Evolutionary conservation across 2,329 filamentous ascomycete genomes (phyloP).

Genomic region (Trichophyton verrucosum): DNA sequence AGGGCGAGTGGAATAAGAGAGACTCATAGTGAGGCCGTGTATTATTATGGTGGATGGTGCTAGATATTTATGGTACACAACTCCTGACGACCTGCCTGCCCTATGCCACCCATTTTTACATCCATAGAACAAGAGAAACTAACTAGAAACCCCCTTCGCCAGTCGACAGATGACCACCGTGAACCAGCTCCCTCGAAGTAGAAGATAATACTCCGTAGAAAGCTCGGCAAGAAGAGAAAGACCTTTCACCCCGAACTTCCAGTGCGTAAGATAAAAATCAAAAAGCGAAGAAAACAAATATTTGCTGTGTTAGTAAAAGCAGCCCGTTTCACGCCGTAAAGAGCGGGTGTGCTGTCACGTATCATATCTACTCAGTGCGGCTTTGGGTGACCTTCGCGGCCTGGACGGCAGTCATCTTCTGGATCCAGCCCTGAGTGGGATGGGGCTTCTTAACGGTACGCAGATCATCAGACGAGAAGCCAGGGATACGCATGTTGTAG

Average conservation of each 20-base stretch:
- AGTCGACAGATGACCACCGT: not conserved
- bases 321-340: not conserved
- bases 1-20: no score
- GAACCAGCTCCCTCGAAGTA: not conserved
- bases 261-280: conserved; percentile 1
- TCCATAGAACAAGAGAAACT: no score
- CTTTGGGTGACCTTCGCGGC: conserved; percentile 62
- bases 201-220: not conserved
- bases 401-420: conserved; percentile 94
- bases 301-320: no score
- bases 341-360: not conserved
- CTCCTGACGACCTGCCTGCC: not conserved
- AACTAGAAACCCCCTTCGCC: not conserved
- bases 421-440: conserved; percentile 77
- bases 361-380: conserved; percentile 24
- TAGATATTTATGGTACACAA: not conserved
- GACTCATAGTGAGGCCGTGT: no score
- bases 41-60: no score
- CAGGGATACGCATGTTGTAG: conserved; percentile 85
- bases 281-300: not conserved
- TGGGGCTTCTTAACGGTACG: conserved; percentile 89
- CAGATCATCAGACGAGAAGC: conserved; percentile 87
- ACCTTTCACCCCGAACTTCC: not conserved
- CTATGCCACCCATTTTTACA: no score
- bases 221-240: not conserved